These are phyloP conservation scores for Penstemon barbatus DNA, from an alignment of 257 asterid species.

Conservation along the genomic window DNA sequence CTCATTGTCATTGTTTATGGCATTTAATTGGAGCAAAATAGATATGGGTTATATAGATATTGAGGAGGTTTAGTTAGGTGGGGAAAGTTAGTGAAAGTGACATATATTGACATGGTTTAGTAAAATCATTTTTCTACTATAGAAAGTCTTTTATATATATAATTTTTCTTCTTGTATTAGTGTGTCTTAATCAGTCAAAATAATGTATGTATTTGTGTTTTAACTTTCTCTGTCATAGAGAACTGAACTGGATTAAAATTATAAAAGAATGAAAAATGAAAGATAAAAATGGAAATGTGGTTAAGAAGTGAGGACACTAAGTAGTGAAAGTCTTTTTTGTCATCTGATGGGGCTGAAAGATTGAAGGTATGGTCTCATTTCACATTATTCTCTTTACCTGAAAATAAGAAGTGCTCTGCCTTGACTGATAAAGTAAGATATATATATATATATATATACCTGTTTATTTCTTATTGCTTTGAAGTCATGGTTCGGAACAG, in stretches of 20 bases:
- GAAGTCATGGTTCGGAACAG: constrained; percentile 17
- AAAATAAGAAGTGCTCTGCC: constrained; percentile 23
- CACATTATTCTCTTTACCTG: constrained; percentile 19
- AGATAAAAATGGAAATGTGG: neutral
- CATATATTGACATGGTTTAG: neutral
- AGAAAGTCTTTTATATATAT: neutral
- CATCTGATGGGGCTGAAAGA: constrained; percentile 36
- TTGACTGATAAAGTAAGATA: constrained; percentile 22
- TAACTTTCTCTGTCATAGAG: constrained; percentile 24
- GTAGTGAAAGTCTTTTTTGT: constrained; percentile 20
- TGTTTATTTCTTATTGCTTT: constrained; percentile 1
- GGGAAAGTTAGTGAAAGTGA: neutral
- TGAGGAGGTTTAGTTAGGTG: neutral
- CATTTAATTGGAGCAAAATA: no score
- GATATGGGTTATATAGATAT: no score
- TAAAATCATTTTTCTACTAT: no score
- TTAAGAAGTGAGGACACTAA: constrained; percentile 9
- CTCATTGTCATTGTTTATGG: neutral
- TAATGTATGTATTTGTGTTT: neutral
- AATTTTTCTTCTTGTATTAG: constrained; percentile 11
- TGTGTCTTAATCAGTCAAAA: constrained; percentile 33
- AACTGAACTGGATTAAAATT: neutral
- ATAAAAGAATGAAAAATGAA: no score
- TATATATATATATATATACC: neutral
- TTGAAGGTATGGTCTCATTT: constrained; percentile 24